Base-by-base conservation (phyloP, 2,329 filamentous ascomycete genomes). In the Ophiocordyceps robertsii region DNA sequence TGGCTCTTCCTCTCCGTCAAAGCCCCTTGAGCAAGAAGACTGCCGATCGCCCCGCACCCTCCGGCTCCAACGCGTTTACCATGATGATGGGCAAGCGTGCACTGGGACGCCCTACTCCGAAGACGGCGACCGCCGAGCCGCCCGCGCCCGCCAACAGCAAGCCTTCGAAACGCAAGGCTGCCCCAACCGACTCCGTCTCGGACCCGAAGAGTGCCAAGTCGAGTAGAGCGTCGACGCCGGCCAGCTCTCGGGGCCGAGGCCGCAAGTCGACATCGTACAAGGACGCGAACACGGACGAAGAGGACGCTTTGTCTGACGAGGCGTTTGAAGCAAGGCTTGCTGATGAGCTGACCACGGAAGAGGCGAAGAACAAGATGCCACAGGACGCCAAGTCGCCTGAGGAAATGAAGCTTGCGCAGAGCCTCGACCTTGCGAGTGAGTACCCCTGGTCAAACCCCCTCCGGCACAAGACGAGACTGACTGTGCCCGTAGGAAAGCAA, bases 251-350 rank as follows among this genome's bases (percentile, higher is more conserved):
- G 2, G 63, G 64, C 6, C 68, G 77, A 17, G 62, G 69, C 2
- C 70, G 74, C 13, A 74, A 68, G 44, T 65, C 58, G 1, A 64
- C 46, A 6, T 54, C 51, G 0, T 78, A 80, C 50, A 63, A 69
- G 54, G 63, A 80, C 46, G 60, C 77, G 51, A 63, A 84, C 30
- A 67, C 72, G 0, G 73, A 74, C 1, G 76, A 80, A 33, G 74
- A 78, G 42, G 61, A 65, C 48, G 65, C 41, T 6, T 30, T 95
- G 10, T 89, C 82, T 6, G 90, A 96, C 48, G 75, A 83, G 29
- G 82, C 86, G 49, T 96, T 92, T 54, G 89, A 95, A 58, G 73
- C 78, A 0, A 83, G 83, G 49, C 67, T 94, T 2, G 82, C 84
- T 6, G 68, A 78, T 3, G 77, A 83, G 46, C 62, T 79, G 64